phyloP scores from a whole-genome alignment of 148 eudicot genomes.

The Nyssa sinensis region DNA sequence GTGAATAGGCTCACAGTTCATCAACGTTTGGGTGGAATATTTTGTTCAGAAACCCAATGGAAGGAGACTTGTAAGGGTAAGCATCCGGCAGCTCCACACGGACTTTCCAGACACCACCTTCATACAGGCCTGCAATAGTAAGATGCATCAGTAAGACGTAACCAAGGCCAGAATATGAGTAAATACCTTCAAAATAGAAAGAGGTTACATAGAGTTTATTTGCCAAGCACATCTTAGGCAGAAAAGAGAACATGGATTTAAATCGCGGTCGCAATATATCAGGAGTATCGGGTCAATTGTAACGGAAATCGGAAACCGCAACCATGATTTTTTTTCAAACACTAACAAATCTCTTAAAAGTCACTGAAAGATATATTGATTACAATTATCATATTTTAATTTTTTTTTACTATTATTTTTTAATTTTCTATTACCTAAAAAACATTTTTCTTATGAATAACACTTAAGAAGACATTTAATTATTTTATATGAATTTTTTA shows the following conservation, averaged over 20 bases:
- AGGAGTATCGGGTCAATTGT: too few relatives aligned
- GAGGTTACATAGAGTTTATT: not conserved
- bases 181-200: not conserved
- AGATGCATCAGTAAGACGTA: not conserved
- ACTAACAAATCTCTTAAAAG: too few relatives aligned
- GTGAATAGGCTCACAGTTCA: constrained; percentile 57
- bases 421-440: too few relatives aligned
- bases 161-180: not conserved
- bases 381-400: too few relatives aligned
- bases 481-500: too few relatives aligned
- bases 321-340: too few relatives aligned
- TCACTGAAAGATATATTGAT: too few relatives aligned
- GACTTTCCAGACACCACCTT: constrained; percentile 88
- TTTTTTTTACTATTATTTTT: too few relatives aligned
- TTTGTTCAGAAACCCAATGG: constrained; percentile 75
- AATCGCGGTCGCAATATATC: too few relatives aligned
- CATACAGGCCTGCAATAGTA: constrained; percentile 57
- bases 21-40: constrained; percentile 91
- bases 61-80: constrained; percentile 91
- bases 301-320: too few relatives aligned
- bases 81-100: constrained; percentile 87
- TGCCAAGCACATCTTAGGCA: not conserved
- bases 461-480: too few relatives aligned
- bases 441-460: too few relatives aligned
- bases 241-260: not conserved